Conservation (phyloP, 2,329 filamentous ascomycete species). For the Corynespora cassiicola region DNA sequence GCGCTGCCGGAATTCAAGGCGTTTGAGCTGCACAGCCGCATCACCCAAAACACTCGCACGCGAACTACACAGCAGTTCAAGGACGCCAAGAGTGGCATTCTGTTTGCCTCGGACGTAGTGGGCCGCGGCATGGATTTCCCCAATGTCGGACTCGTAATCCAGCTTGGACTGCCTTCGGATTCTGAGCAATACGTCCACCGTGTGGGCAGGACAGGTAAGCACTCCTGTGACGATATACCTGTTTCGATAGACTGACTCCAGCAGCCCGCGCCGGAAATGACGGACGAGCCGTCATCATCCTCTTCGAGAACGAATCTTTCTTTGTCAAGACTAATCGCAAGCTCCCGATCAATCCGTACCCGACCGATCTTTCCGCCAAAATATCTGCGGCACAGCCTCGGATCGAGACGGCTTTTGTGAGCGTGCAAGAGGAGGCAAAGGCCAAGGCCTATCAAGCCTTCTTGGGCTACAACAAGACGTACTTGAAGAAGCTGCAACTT, state of each 20-base stretch:
- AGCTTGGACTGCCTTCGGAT: constrained; percentile 57
- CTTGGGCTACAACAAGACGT: constrained; percentile 56
- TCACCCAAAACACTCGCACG: constrained; percentile 50
- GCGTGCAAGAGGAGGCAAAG: constrained; percentile 50
- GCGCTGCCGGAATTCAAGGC: constrained; percentile 42
- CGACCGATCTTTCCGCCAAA: constrained; percentile 47
- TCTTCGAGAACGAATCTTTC: constrained; percentile 60
- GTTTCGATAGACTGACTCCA: too few relatives aligned
- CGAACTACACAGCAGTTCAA: constrained; percentile 54
- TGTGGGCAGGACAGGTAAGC: constrained; percentile 50
- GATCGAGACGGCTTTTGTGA: constrained; percentile 41
- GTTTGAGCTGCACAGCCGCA: constrained; percentile 53
- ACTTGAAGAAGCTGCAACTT: constrained; percentile 51
- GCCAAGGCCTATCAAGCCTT: constrained; percentile 55
- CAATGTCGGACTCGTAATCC: constrained; percentile 56
- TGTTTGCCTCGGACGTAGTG: constrained; percentile 58
- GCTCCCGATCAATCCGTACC: constrained; percentile 59
- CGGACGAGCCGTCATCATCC: constrained; percentile 60
- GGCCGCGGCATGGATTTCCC: constrained; percentile 60
- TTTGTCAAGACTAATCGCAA: constrained; percentile 57
- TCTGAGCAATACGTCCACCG: constrained; percentile 56
- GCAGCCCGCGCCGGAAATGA: constrained; percentile 53
- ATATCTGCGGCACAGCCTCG: constrained; percentile 38
- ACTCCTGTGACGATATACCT: too few relatives aligned
- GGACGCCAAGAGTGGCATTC: constrained; percentile 53